Conservation (phyloP, 2,329 filamentous ascomycete genomes). For the Ascosphaera acerosa region DNA sequence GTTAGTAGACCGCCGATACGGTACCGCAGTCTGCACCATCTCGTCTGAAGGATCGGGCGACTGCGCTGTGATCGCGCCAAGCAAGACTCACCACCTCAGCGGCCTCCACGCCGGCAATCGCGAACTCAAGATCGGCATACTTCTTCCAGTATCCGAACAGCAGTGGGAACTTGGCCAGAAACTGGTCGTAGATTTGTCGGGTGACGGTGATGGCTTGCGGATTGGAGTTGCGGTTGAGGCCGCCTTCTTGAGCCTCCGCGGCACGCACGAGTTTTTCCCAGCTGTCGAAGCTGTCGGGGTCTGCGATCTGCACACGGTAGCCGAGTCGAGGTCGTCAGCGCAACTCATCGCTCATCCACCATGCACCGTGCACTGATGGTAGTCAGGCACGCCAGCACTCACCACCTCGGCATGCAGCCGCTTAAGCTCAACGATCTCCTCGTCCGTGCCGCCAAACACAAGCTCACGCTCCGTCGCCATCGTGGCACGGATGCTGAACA, state of each 20-base stretch:
- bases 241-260: constrained; percentile 67
- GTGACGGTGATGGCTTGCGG: constrained; percentile 74
- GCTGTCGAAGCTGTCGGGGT: constrained; percentile 74
- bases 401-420: constrained; percentile 58
- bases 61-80: too few relatives aligned
- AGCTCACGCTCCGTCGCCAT: background rate
- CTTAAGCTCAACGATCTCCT: constrained; percentile 60
- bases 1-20: background rate
- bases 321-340: too few relatives aligned
- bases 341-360: too few relatives aligned
- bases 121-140: constrained; percentile 93
- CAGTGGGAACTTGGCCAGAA: constrained; percentile 81
- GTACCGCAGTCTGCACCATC: background rate
- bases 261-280: constrained; percentile 84
- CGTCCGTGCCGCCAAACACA: constrained; percentile 50
- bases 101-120: constrained; percentile 85
- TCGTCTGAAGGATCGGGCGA: too few relatives aligned
- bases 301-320: constrained; percentile 34
- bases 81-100: constrained; percentile 61
- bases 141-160: constrained; percentile 99
- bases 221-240: constrained; percentile 87
- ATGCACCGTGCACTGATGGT: too few relatives aligned
- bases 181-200: constrained; percentile 70
- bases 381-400: constrained; percentile 19
- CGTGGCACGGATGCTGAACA: too few relatives aligned